A percentile compares a stretch with the other conserved stretches of the same genome.
These are phyloP conservation scores for Wickerhamomyces mucosus DNA, from an alignment of 805 yeast species.

Conservation along the genomic window DNA sequence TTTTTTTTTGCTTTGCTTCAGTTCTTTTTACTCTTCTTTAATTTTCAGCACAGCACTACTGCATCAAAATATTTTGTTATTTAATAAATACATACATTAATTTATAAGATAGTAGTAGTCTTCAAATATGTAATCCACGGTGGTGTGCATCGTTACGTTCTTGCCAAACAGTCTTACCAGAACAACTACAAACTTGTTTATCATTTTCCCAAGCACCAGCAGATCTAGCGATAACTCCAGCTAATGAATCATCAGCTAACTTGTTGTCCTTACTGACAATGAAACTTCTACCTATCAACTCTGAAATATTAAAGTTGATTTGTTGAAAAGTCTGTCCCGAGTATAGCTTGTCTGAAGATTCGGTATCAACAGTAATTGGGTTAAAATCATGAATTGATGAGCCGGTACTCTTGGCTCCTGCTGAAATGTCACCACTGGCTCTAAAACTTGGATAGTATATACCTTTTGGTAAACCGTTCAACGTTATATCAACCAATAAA, in stretches of 20 bases:
- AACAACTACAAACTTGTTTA: conserved; percentile 86
- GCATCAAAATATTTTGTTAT: no score
- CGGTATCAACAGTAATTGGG: conserved; percentile 23
- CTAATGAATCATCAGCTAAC: conserved; percentile 31
- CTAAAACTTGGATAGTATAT: conserved; percentile 62
- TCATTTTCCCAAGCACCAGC: conserved; percentile 98
- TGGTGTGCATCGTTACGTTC: conserved; percentile 71
- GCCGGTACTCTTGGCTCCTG: conserved; percentile 66
- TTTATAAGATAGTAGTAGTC: not conserved
- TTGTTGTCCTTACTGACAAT: conserved; percentile 22
- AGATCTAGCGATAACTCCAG: conserved; percentile 90
- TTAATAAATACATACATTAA: no score
- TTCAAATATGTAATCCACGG: conserved; percentile 38
- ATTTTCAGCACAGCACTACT: no score
- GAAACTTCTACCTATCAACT: conserved; percentile 60
- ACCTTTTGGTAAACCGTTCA: conserved; percentile 61
- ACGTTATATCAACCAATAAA: conserved; percentile 67
- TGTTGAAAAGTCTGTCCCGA: conserved; percentile 38
- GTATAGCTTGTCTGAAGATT: conserved; percentile 23
- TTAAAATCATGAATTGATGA: conserved; percentile 26
- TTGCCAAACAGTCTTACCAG: conserved; percentile 95
- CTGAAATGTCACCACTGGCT: conserved; percentile 64
- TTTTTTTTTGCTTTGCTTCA: no score
- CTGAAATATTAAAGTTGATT: conserved; percentile 37
- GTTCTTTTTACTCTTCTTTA: no score